phyloP scores from a whole-genome alignment of 768 basidiomycete genomes.

The Dentipellis sp. region DNA sequence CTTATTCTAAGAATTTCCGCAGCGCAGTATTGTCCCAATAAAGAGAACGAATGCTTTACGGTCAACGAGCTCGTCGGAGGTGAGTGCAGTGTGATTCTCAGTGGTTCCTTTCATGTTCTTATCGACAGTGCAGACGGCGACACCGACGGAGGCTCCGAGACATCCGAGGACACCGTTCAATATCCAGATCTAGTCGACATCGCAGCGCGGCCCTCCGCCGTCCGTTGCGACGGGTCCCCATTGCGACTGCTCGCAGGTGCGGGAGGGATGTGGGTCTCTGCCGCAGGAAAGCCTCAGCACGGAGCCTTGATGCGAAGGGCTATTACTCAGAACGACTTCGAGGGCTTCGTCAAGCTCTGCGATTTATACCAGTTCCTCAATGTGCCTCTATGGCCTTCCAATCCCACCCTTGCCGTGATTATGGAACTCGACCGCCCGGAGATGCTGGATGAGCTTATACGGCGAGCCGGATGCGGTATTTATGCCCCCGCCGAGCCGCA shows the following conservation, averaged over 20 bases:
- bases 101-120: background rate
- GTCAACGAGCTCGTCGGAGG: slow-evolving; percentile 16
- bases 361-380: slow-evolving; percentile 33
- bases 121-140: background rate
- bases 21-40: slow-evolving; percentile 40
- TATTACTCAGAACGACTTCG: slow-evolving; percentile 36
- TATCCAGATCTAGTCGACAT: slow-evolving; percentile 43
- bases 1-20: slow-evolving; percentile 45
- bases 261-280: background rate
- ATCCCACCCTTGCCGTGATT: slow-evolving; percentile 20
- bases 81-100: background rate
- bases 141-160: slow-evolving; percentile 22
- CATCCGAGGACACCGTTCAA: slow-evolving; percentile 27
- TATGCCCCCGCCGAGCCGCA: slow-evolving; percentile 16
- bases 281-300: background rate
- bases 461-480: slow-evolving; percentile 34
- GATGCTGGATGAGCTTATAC: slow-evolving; percentile 49
- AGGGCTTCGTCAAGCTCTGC: slow-evolving; percentile 38
- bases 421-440: slow-evolving; percentile 33
- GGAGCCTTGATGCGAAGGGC: slow-evolving; percentile 25
- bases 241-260: slow-evolving; percentile 23
- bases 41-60: slow-evolving; percentile 18
- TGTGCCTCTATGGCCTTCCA: slow-evolving; percentile 18
- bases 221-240: slow-evolving; percentile 33
- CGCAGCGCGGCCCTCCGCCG: slow-evolving; percentile 35